Percentiles rank a stretch among this genome's conserved stretches.
These are phyloP conservation scores for Rhodotorula mucilaginosa DNA, from an alignment of 1,284 basidiomycete species.

Conservation along the genomic window DNA sequence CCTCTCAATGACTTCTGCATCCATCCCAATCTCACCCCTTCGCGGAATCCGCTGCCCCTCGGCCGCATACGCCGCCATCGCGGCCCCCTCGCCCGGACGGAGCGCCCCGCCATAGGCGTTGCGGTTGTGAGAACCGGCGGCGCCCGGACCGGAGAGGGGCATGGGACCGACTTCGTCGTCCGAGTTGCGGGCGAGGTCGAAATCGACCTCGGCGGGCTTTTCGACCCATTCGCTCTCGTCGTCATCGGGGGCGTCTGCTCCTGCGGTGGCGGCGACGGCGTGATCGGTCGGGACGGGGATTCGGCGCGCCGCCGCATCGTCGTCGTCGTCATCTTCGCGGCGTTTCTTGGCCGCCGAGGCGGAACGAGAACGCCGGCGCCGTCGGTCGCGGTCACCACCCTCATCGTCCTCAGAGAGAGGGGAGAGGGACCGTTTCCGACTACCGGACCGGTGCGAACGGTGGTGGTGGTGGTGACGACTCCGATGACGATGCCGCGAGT, in stretches of 20 bases:
- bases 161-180: conserved; percentile 39
- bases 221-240: conserved; percentile 70
- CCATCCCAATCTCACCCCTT: conserved; percentile 95
- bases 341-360: neutral
- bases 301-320: neutral
- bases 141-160: conserved; percentile 31
- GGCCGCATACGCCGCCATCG: conserved; percentile 92
- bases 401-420: conserved; percentile 28
- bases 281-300: neutral
- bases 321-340: neutral
- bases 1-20: conserved; percentile 76
- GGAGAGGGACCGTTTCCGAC: conserved; percentile 47
- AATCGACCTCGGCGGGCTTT: conserved; percentile 52
- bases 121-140: conserved; percentile 12
- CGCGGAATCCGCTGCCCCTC: conserved; percentile 91
- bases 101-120: conserved; percentile 69
- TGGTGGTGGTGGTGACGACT: conserved; percentile 13
- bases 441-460: neutral
- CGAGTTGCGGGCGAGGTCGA: neutral
- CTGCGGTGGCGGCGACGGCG: conserved; percentile 38
- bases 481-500: conserved; percentile 34
- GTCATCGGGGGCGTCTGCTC: conserved; percentile 46
- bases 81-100: conserved; percentile 88
- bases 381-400: conserved; percentile 7
- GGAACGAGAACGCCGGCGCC: neutral